Base-by-base conservation (phyloP, 192 early-diverging fungal genomes). In the Linnemannia zychae region DNA sequence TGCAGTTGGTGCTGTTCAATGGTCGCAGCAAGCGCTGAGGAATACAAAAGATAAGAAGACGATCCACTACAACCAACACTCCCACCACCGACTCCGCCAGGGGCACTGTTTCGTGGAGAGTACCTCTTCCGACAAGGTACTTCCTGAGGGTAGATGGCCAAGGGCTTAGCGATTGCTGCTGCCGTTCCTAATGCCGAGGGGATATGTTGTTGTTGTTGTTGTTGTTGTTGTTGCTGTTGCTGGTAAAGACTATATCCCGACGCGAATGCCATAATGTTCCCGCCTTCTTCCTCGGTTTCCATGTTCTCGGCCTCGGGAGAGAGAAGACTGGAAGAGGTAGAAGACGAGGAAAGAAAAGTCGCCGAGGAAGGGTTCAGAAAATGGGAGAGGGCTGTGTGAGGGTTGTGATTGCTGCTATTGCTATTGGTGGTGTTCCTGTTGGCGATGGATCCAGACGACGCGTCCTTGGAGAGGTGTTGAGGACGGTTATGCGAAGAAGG, bases 81-180 rank as follows among this genome's bases (percentile, higher is more conserved):
- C 24, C 24, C 24, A n/a, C 57, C 4, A 11, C 13, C 28, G 12
- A 63, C 9, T 63, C 57, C 57, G 13, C 12, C 24, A 22, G 28
- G 57, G 48, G 57, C 57, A 63, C 74, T 85, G 49, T 52, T 71
- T 34, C 81, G 68, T 0, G 81, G 75, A n/a, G 81, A 72, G 33
- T 79, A 79, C n/a, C 83, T 28, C 28, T 79, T 85, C 17, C 57
- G 77, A n/a, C 63, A 78, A 17, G 78, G 75, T 7, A 78, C 77
- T 24, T 85, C 83, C 31, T 79, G 83, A 22, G 83, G 83, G 65
- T 85, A 85, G 34, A 85, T 40, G 0, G 83, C 82, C 12, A 84
- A 49, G 7, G 83, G 74, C 34, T 84, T 78, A 22, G 65, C 67
- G 50, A 76, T 57, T 6, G 74, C 6, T 3, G 71, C 38, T 16